Conservation (phyloP, 2,329 filamentous ascomycete species). For the Fusarium domesticum region DNA sequence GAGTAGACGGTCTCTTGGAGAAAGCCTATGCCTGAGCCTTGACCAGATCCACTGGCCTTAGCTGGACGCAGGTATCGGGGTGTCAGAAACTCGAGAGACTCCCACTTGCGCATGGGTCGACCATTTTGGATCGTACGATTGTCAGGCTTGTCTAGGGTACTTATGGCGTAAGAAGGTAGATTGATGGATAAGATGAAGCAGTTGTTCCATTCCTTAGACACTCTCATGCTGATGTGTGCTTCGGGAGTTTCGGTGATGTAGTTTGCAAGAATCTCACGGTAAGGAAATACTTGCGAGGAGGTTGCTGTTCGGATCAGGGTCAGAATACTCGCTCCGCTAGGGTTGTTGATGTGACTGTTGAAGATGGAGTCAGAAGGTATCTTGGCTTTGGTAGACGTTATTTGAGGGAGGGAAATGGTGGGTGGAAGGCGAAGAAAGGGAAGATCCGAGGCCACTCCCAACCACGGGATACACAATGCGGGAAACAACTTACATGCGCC, state of each 20-base stretch:
- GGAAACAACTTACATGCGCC: constrained; percentile 2
- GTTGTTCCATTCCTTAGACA: constrained; percentile 2
- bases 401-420: too few relatives aligned
- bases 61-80: neutral
- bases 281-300: neutral
- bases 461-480: too few relatives aligned
- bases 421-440: too few relatives aligned
- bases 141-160: neutral
- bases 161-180: constrained; percentile 10
- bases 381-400: too few relatives aligned
- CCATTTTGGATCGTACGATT: neutral
- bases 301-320: constrained; percentile 7
- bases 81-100: constrained; percentile 4
- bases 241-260: constrained; percentile 8
- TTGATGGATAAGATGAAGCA: constrained; percentile 12
- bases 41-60: neutral
- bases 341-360: constrained; percentile 15
- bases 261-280: constrained; percentile 5
- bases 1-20: constrained; percentile 5
- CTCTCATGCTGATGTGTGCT: constrained; percentile 2
- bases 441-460: too few relatives aligned
- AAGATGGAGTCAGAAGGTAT: neutral
- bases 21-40: neutral
- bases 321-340: constrained; percentile 1
- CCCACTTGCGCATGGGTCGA: neutral